These are phyloP conservation scores for Sesbania bispinosa DNA, from an alignment of 306 rosid genomes.

Conservation along the genomic window DNA sequence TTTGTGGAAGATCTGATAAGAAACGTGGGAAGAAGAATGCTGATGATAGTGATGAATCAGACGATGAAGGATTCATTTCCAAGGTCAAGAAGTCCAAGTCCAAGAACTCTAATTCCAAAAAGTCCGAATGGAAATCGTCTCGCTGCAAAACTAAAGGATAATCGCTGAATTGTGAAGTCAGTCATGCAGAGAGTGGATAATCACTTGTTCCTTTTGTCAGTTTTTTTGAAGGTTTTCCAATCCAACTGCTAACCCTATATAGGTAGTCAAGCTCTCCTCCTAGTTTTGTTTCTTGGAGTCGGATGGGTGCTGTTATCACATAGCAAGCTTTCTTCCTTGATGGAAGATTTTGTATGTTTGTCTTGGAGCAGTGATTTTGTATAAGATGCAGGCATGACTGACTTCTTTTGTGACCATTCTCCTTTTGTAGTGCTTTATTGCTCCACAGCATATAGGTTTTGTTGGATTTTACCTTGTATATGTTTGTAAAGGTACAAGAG, in stretches of 20 bases:
- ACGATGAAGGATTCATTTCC: slow-evolving; percentile 42
- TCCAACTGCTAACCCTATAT: slow-evolving; percentile 1
- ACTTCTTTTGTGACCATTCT: background rate
- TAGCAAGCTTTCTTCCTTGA: background rate
- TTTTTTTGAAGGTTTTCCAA: slow-evolving; percentile 12
- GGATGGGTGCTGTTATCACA: background rate
- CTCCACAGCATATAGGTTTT: background rate
- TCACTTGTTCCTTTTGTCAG: background rate
- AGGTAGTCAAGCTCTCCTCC: background rate
- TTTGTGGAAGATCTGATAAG: slow-evolving; percentile 44
- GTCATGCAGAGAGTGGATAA: background rate
- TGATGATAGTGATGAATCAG: slow-evolving; percentile 54
- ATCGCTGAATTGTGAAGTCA: background rate
- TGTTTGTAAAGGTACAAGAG: background rate
- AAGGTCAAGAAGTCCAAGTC: slow-evolving; percentile 49
- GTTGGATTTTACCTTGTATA: background rate
- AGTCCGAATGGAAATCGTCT: slow-evolving; percentile 26
- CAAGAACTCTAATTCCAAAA: too few relatives aligned
- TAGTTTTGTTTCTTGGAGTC: background rate
- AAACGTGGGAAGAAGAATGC: slow-evolving; percentile 53
- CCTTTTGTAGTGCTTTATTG: background rate
- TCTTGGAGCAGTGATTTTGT: slow-evolving; percentile 10
- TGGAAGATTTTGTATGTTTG: background rate
- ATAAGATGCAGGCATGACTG: background rate
- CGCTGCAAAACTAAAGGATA: slow-evolving; percentile 31